Conservation (phyloP, 805 yeast genomes). For the Zygoascus flipseniorum region DNA sequence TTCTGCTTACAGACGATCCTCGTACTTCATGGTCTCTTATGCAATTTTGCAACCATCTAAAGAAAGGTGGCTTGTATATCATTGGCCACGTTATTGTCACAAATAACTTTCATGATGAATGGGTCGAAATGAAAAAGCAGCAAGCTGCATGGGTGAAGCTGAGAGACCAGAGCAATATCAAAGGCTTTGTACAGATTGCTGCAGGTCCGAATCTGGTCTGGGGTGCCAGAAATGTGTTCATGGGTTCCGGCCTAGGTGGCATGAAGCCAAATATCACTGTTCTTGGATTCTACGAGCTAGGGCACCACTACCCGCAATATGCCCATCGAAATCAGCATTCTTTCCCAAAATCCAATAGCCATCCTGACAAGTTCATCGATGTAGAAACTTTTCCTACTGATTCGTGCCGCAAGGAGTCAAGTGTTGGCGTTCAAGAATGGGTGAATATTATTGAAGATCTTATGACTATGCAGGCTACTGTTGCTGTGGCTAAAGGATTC, state of each 20-base stretch:
- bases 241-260: constrained; percentile 97
- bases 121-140: constrained; percentile 61
- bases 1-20: constrained; percentile 84
- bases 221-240: constrained; percentile 88
- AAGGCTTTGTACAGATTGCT: constrained; percentile 91
- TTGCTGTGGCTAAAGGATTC: constrained; percentile 91
- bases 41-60: constrained; percentile 85
- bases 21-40: constrained; percentile 87
- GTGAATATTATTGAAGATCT: constrained; percentile 87
- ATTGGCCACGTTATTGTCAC: constrained; percentile 84
- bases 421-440: constrained; percentile 73
- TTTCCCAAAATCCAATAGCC: not conserved
- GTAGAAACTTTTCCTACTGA: constrained; percentile 68
- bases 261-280: constrained; percentile 96
- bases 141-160: constrained; percentile 76
- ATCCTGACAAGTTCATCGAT: constrained; percentile 19
- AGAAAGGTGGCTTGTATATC: constrained; percentile 90
- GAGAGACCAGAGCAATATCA: constrained; percentile 67
- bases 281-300: constrained; percentile 74
- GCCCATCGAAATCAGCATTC: constrained; percentile 17
- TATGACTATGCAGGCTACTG: constrained; percentile 78
- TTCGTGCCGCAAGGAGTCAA: constrained; percentile 58
- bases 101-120: constrained; percentile 52
- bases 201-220: constrained; percentile 81
- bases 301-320: constrained; percentile 20